Base-by-base conservation (phyloP, 2,329 filamentous ascomycete genomes). In the Alternaria sp. region DNA sequence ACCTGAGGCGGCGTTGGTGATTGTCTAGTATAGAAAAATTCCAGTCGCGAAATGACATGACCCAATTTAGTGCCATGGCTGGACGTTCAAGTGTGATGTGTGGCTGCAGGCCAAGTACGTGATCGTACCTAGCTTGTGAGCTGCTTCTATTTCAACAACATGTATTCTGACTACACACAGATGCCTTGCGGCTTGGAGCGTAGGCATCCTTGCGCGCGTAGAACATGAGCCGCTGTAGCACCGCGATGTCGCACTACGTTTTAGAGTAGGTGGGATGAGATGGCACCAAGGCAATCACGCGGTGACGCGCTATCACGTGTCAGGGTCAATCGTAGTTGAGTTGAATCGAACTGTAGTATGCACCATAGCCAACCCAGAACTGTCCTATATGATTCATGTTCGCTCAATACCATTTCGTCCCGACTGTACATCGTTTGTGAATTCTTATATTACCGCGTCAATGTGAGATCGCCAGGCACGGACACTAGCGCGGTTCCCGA, bases 241-340 rank as follows among this genome's bases (percentile, higher is more conserved):
- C 44, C 44, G 32, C 32, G 11, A 18, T 18, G 44, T 30, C 18
- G 10, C 27, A 30, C 18, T 14, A 48, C 28, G n/a, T 28, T 30
- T 11, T 32, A 28, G 27, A 48, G 10, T 48, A 20, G 27, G 16
- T 18, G 44, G 44, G 25, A 27, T 27, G 25, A 27, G 25, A 27
- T 27, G 25, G 25, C 25, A 27, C 5, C 32, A 7, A 38, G 30
- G 14, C 10, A 10, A 25, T 28, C 27, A 54, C 59, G 59, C 59
- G 54, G 25, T n/a, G 36, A 64, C 65, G 65, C 65, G 65, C 54
- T 59, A 40, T 54, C 65, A 68, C 63, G 65, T 68, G 65, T n/a
- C 22, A 10, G 3, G 8, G 9, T 3, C 11, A 9, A 18, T 16
- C 11, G 43, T 16, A 7, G n/a, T 34, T 4, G 12, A 32, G 27